A percentile compares a stretch with the other conserved stretches of the same genome.
These are phyloP conservation scores for Oryza brachyantha DNA, from an alignment of 176 grass and related monocot species.

Conservation along the genomic window DNA sequence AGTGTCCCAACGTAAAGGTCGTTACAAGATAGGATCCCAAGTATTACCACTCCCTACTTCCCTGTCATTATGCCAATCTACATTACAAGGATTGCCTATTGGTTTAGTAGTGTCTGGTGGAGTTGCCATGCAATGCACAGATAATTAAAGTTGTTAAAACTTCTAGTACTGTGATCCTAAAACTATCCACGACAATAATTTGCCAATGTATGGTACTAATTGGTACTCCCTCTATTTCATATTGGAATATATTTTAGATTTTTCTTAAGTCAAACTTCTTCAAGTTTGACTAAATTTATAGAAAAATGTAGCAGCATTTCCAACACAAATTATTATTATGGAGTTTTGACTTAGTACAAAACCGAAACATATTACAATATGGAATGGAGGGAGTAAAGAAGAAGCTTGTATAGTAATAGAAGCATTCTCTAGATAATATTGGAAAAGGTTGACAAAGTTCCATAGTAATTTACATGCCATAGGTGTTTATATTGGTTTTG, in stretches of 20 bases:
- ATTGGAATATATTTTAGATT: no score
- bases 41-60: neutral
- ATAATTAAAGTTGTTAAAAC: neutral
- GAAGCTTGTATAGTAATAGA: neutral
- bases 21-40: slow-evolving; percentile 1
- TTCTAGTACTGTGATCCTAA: neutral
- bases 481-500: no score
- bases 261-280: no score
- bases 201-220: neutral
- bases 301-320: no score
- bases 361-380: no score
- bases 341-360: no score
- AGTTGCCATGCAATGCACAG: neutral
- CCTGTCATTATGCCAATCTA: neutral
- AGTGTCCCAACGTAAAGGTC: slow-evolving; percentile 1
- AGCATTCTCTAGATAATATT: slow-evolving; percentile 15
- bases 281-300: no score
- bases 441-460: neutral
- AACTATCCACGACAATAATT: slow-evolving; percentile 1
- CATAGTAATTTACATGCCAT: no score
- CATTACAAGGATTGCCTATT: neutral
- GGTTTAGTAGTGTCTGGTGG: neutral
- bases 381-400: no score
- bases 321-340: no score
- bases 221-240: no score